Conservation (phyloP, 257 asterid species). For the Nicotiana otophora region DNA sequence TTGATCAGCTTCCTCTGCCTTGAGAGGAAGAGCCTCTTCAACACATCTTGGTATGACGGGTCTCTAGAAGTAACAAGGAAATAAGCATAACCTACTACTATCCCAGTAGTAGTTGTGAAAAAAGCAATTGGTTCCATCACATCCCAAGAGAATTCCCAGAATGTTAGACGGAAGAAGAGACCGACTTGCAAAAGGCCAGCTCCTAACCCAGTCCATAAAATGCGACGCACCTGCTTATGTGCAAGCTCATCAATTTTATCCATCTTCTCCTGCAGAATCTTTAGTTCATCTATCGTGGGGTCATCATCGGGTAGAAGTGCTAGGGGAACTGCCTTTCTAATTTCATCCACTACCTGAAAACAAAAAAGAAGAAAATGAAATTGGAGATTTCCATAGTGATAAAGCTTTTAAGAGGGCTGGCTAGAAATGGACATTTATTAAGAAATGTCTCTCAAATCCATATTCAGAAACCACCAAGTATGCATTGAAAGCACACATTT, state of each 20-base stretch:
- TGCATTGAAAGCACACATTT: not conserved
- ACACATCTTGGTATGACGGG: constrained; percentile 71
- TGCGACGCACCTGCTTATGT: constrained; percentile 78
- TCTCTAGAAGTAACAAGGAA: constrained; percentile 84
- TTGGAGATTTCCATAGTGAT: not conserved
- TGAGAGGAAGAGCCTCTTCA: constrained; percentile 78
- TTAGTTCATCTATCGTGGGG: constrained; percentile 54
- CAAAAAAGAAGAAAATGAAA: not conserved
- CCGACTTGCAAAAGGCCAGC: constrained; percentile 56
- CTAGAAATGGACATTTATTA: not conserved
- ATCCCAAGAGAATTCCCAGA: constrained; percentile 98
- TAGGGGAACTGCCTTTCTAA: constrained; percentile 73
- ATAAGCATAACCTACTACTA: constrained; percentile 77
- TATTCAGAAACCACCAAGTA: not conserved
- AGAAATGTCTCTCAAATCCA: not conserved
- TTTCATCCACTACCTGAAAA: constrained; percentile 76
- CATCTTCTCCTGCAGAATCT: constrained; percentile 51
- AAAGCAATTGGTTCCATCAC: constrained; percentile 95
- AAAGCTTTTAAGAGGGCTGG: not conserved
- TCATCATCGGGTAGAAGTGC: constrained; percentile 66
- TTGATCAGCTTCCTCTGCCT: constrained; percentile 84
- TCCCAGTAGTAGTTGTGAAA: constrained; percentile 67
- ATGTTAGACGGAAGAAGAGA: constrained; percentile 86
- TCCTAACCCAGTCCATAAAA: constrained; percentile 73
- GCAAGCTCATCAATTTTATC: constrained; percentile 65